These are phyloP conservation scores for Gossypium trilobum DNA, from an alignment of 441 rosid genomes.

Conservation along the genomic window DNA sequence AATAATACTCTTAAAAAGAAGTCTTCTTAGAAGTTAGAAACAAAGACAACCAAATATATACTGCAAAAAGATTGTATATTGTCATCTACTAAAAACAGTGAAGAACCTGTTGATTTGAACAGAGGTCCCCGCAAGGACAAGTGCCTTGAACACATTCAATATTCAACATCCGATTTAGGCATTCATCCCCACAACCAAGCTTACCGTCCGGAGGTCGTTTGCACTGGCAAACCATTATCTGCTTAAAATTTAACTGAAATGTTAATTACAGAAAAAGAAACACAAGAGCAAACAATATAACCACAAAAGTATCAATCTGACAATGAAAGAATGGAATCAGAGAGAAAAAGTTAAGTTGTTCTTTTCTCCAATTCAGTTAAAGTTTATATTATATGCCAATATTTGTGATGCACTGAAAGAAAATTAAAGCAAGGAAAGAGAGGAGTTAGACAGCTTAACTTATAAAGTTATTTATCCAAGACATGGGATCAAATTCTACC, in stretches of 20 bases:
- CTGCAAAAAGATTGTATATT: not conserved
- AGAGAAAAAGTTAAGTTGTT: not conserved
- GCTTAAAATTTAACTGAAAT: slow-evolving; percentile 20
- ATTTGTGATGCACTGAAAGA: not conserved
- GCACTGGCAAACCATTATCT: slow-evolving; percentile 98
- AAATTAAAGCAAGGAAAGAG: not conserved
- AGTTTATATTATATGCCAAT: not conserved
- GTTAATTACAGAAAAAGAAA: slow-evolving; percentile 27
- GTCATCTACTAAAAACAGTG: slow-evolving; percentile 16
- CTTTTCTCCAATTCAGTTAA: not conserved
- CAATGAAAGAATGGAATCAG: not conserved
- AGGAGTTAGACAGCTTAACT: not conserved
- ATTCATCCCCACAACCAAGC: slow-evolving; percentile 86
- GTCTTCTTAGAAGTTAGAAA: slow-evolving; percentile 7
- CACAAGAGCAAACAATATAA: not conserved
- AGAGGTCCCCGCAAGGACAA: slow-evolving; percentile 79
- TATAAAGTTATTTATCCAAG: not conserved
- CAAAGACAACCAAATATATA: not conserved
- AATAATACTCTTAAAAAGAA: slow-evolving; percentile 11
- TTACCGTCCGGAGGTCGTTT: slow-evolving; percentile 49
- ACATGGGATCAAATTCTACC: not conserved
- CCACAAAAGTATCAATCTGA: slow-evolving; percentile 5
- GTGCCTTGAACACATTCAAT: slow-evolving; percentile 92
- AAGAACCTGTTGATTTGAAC: slow-evolving; percentile 75
- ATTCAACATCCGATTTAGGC: slow-evolving; percentile 90